Conservation (phyloP, 441 rosid species). For the Aleurites moluccanus region DNA sequence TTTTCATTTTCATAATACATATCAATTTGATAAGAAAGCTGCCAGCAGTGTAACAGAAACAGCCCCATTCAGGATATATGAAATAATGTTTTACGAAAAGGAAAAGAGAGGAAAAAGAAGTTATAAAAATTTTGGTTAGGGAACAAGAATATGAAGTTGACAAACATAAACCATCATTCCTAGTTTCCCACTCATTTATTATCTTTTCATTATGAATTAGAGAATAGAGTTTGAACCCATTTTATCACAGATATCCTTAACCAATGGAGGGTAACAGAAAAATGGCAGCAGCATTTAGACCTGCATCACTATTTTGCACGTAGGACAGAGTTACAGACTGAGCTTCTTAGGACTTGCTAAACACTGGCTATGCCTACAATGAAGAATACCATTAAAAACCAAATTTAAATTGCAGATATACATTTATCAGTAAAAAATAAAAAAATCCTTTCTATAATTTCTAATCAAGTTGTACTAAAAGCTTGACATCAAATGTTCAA, state of each 20-base stretch:
- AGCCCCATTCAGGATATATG: not conserved
- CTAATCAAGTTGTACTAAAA: too few species aligned
- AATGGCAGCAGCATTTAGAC: too few species aligned
- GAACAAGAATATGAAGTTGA: not conserved
- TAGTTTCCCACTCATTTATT: not conserved
- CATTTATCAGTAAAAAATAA: not conserved
- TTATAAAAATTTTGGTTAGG: not conserved
- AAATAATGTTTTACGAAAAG: not conserved
- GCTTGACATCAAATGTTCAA: not conserved
- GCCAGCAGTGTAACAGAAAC: not conserved
- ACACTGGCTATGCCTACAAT: not conserved
- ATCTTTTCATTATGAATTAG: not conserved
- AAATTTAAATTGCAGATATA: not conserved
- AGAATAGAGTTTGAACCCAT: not conserved
- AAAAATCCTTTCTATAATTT: too few species aligned
- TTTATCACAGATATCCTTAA: too few species aligned
- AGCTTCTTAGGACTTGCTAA: not conserved
- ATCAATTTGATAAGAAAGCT: not conserved
- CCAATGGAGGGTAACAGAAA: not conserved
- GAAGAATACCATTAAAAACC: not conserved
- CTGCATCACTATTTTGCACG: not conserved
- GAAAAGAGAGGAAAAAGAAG: too few species aligned
- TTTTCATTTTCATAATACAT: not conserved
- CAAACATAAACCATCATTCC: not conserved
- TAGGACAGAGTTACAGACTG: not conserved